phyloP scores from a whole-genome alignment of 805 yeast species.

The Candida multigemmis region DNA sequence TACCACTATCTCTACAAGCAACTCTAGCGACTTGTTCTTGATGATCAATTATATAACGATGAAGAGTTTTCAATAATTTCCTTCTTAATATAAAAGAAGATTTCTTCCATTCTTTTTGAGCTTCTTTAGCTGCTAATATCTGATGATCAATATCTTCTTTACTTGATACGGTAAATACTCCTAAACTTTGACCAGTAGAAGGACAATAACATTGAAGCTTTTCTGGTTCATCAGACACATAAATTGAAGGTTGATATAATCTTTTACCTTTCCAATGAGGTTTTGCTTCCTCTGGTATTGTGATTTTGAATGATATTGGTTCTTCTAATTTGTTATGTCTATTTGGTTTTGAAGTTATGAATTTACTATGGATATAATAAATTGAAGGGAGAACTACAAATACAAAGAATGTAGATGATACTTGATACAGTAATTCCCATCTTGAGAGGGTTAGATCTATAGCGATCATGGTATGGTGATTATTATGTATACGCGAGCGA shows the following conservation, averaged over 20 bases:
- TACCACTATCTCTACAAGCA: conserved; percentile 95
- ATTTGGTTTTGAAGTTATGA: conserved; percentile 28
- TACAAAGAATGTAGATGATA: conserved; percentile 33
- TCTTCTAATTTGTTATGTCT: conserved; percentile 34
- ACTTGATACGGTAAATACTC: conserved; percentile 57
- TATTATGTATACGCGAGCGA: too few species aligned
- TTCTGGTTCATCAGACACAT: conserved; percentile 52
- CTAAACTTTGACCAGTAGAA: conserved; percentile 87
- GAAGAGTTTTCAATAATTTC: conserved; percentile 60
- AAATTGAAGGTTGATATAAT: conserved; percentile 49
- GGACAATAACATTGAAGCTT: conserved; percentile 86
- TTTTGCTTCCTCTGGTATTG: conserved; percentile 67
- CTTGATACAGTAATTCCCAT: conserved; percentile 37
- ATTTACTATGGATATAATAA: conserved; percentile 25
- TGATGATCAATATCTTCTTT: conserved; percentile 61
- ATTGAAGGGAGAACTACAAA: conserved; percentile 27
- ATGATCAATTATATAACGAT: conserved; percentile 63
- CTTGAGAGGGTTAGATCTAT: conserved; percentile 31
- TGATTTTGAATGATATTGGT: conserved; percentile 40
- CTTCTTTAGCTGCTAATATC: conserved; percentile 42
- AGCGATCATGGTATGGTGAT: conserved; percentile 21
- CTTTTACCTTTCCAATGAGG: conserved; percentile 92
- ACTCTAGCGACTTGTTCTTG: conserved; percentile 84
- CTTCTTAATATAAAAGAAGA: conserved; percentile 61
- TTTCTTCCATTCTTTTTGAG: conserved; percentile 42